These are phyloP conservation scores for Chlamydomonas eustigma DNA, from an alignment of 139 green algal species.

Conservation along the genomic window DNA sequence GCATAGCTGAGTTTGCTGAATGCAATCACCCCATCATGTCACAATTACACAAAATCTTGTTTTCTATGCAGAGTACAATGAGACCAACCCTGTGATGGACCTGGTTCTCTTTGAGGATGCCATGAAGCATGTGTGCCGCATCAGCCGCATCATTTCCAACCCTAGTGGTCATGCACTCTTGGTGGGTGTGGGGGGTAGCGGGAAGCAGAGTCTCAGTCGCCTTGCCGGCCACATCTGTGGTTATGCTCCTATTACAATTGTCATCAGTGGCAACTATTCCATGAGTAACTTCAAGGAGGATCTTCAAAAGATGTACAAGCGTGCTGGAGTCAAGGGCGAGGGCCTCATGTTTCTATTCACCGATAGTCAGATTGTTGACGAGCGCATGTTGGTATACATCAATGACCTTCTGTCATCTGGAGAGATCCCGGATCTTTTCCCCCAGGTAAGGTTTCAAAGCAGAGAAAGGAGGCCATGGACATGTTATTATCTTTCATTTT, in stretches of 20 bases:
- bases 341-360: conserved; percentile 86
- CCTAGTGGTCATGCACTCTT: conserved; percentile 82
- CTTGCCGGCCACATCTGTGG: conserved; percentile 79
- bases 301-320: conserved; percentile 86
- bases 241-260: conserved; percentile 68
- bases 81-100: conserved; percentile 87
- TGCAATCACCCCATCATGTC: no score
- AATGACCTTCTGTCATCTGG: conserved; percentile 84
- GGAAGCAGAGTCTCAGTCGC: conserved; percentile 77
- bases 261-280: conserved; percentile 79
- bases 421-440: conserved; percentile 84
- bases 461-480: no score
- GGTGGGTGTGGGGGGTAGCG: conserved; percentile 80
- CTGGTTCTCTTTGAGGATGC: conserved; percentile 90
- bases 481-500: no score
- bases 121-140: conserved; percentile 87
- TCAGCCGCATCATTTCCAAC: conserved; percentile 78
- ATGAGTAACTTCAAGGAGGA: conserved; percentile 85
- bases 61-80: conserved; percentile 94
- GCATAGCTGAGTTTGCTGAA: background rate
- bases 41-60: no score
- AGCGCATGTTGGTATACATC: conserved; percentile 84
- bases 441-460: no score
- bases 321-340: conserved; percentile 76
- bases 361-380: conserved; percentile 74